phyloP scores from a whole-genome alignment of 305 asterid species.

The Fraxinus latifolia region DNA sequence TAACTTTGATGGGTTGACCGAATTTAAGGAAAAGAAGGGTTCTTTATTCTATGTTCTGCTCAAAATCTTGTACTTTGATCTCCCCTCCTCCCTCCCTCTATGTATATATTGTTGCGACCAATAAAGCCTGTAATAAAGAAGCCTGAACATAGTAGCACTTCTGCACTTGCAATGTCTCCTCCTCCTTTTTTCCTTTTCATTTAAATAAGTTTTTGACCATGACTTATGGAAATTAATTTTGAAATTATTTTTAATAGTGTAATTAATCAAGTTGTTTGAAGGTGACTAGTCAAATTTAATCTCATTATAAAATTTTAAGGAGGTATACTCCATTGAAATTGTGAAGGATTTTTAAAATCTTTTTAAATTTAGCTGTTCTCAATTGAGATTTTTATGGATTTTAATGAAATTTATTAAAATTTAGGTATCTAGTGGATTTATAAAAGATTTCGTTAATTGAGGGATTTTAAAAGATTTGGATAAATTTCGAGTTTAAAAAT shows the following conservation, averaged over 20 bases:
- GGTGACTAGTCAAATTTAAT: neutral
- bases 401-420: too few species aligned
- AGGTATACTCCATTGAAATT: too few species aligned
- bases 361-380: too few species aligned
- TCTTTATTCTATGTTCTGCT: neutral
- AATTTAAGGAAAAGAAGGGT: constrained; percentile 23
- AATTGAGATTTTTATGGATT: too few species aligned
- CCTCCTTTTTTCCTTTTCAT: neutral
- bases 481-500: too few species aligned
- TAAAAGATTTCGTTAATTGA: too few species aligned
- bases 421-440: too few species aligned
- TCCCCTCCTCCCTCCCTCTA: neutral
- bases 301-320: too few species aligned
- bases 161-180: neutral
- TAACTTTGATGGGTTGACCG: constrained; percentile 29
- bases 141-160: neutral
- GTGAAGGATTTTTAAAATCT: too few species aligned
- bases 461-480: too few species aligned
- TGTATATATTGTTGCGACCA: neutral
- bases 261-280: neutral
- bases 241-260: neutral
- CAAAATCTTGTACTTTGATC: neutral
- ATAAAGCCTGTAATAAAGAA: constrained; percentile 1
- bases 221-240: neutral
- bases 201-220: neutral